phyloP scores from a whole-genome alignment of 2,329 filamentous ascomycete species.

The Arthrinium phaeospermum region DNA sequence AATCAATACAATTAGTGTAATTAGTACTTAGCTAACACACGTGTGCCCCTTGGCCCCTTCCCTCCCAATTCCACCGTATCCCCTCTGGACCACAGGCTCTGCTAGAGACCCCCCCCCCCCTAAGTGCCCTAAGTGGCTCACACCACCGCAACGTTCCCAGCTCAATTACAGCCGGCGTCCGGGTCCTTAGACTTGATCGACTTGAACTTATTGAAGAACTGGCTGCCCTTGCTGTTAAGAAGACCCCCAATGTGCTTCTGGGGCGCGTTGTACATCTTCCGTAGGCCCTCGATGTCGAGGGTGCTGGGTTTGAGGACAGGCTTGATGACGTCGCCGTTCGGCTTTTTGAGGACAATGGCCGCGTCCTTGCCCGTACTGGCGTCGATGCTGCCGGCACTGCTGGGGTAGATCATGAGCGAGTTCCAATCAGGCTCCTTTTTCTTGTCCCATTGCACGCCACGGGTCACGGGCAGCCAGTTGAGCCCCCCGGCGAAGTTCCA shows the following conservation, averaged over 20 bases:
- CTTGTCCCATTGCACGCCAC: not conserved
- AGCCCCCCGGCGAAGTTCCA: slow-evolving; percentile 21
- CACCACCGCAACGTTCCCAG: not conserved
- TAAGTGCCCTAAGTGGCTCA: too few species aligned
- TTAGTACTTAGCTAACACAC: too few species aligned
- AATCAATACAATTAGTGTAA: too few species aligned
- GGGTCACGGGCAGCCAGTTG: slow-evolving; percentile 21
- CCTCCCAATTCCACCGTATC: too few species aligned
- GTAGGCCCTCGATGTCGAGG: slow-evolving; percentile 13
- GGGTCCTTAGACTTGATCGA: not conserved
- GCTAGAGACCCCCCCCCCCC: not conserved
- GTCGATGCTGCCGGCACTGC: slow-evolving; percentile 24
- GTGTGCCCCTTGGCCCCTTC: too few species aligned
- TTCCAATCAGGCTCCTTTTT: slow-evolving; percentile 23
- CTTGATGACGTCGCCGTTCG: slow-evolving; percentile 10
- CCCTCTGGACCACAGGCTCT: not conserved
- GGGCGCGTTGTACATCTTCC: slow-evolving; percentile 21
- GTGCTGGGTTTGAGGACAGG: not conserved
- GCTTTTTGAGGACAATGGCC: slow-evolving; percentile 14
- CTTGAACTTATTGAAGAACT: slow-evolving; percentile 15
- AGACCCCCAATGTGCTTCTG: not conserved
- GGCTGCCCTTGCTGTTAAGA: not conserved
- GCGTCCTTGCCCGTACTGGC: not conserved
- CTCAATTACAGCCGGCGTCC: not conserved
- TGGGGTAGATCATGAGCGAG: slow-evolving; percentile 33